Evolutionary conservation across 441 rosid species (phyloP).

Genomic region (Mallotus repandus): DNA sequence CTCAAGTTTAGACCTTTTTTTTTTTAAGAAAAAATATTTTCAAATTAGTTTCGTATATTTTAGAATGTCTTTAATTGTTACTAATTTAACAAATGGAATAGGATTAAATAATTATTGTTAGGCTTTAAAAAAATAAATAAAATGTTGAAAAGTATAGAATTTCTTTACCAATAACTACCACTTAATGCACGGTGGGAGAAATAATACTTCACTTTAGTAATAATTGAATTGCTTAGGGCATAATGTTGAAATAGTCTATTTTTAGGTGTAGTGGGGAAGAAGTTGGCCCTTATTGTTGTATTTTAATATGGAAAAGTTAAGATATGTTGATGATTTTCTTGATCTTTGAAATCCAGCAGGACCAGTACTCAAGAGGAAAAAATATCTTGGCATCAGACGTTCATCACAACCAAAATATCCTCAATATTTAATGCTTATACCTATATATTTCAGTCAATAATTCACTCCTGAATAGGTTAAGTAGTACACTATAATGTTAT

Average conservation of each 20-base stretch:
- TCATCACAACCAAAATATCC: not conserved
- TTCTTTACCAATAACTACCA: constrained; percentile 6
- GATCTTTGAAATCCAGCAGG: constrained; percentile 10
- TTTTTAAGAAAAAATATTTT: too few relatives aligned
- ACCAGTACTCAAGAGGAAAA: not conserved
- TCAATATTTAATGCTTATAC: too few relatives aligned
- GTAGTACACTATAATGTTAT: not conserved
- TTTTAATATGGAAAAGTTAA: constrained; percentile 21
- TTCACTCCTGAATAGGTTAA: not conserved
- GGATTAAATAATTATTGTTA: not conserved
- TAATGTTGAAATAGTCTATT: constrained; percentile 3
- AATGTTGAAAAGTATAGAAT: not conserved
- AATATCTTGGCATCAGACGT: not conserved
- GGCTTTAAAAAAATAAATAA: not conserved
- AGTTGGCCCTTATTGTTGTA: constrained; percentile 20
- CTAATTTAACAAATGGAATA: too few relatives aligned
- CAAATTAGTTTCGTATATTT: too few relatives aligned
- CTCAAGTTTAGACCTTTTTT: not conserved
- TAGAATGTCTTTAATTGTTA: too few relatives aligned
- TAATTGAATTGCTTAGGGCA: constrained; percentile 9
- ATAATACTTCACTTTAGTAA: constrained; percentile 10
- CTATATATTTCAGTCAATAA: not conserved
- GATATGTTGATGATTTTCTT: constrained; percentile 21
- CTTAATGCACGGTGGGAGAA: constrained; percentile 12
- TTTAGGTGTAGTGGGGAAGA: constrained; percentile 14